These are phyloP conservation scores for Telfairia occidentalis DNA, from an alignment of 331 rosid species.

Conservation along the genomic window DNA sequence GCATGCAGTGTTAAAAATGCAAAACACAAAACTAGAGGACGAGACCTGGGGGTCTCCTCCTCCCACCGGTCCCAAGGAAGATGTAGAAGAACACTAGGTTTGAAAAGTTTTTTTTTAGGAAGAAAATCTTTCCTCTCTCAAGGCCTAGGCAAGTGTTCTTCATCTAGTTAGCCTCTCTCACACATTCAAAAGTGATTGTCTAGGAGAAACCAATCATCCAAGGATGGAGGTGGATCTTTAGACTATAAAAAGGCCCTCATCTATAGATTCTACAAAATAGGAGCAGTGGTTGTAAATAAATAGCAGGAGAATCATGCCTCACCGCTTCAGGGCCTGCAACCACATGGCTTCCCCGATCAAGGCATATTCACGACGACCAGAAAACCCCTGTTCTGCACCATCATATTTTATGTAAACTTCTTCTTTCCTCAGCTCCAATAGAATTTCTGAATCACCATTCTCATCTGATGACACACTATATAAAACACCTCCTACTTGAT, in stretches of 20 bases:
- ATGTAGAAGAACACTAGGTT: no score
- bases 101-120: no score
- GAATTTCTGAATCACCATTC: constrained; percentile 30
- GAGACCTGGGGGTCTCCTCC: no score
- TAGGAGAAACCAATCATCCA: no score
- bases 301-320: constrained; percentile 9
- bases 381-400: constrained; percentile 32
- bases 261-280: neutral
- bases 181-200: no score
- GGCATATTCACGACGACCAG: constrained; percentile 51
- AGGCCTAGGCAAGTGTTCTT: no score
- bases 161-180: no score
- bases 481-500: constrained; percentile 38
- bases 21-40: no score
- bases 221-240: no score
- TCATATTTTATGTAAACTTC: constrained; percentile 19
- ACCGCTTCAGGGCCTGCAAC: constrained; percentile 67
- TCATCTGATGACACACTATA: constrained; percentile 31
- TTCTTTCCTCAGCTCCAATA: constrained; percentile 38
- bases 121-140: no score
- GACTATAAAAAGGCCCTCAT: neutral
- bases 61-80: no score
- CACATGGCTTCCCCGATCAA: constrained; percentile 60
- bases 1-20: no score
- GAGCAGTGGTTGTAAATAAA: neutral